Base-by-base conservation (phyloP, 2,329 filamentous ascomycete species). In the Penicillium sp. region DNA sequence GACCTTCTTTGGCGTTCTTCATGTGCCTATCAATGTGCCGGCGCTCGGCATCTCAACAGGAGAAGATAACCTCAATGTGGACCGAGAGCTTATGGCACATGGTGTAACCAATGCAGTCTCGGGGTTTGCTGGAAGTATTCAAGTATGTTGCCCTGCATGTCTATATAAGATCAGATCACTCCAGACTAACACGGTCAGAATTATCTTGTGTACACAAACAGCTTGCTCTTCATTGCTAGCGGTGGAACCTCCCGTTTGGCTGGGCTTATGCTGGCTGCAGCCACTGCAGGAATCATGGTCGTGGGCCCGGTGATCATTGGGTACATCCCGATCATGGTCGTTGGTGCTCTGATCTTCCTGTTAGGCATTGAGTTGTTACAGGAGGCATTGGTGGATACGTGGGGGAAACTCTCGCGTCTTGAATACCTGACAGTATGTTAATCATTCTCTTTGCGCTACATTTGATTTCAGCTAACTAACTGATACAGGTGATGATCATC, bases 11-110 rank as follows among this genome's bases (percentile, higher is more conserved):
- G 94, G 94, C 46, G 88, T 99, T 49, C 82, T 99, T 2, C 94
- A 99, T 68, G 94, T 99, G 2, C 94, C 94, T 0, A 99, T 99
- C 74, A 99, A 99, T 65, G 92, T 99, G 4, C 94, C 94, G 2
- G 94, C 94, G 2, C 77, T 99, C 52, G 94, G 91, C 0, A 87
- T 96, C 42, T 91, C 91, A 26, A 90, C 89, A 4, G 91, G 91
- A 36, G 92, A 97, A 71, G 94, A 99, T 68, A 89, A 97, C 66
- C 83, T 96, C 24, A 87, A 95, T 67, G 84, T 99, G 42, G 91
- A 99, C 67, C 85, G 89, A 56, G 94, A 99, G 70, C 80, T 99
- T 18, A 91, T 92, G 65, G 86, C 96, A 36, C 94, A 99, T 65
- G 94, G 94, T 2, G 84, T 94, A 60, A 97, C 93, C 1, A 99